phyloP scores from a whole-genome alignment of 1,284 basidiomycete species.

The Cryptococcus maquisensis region DNA sequence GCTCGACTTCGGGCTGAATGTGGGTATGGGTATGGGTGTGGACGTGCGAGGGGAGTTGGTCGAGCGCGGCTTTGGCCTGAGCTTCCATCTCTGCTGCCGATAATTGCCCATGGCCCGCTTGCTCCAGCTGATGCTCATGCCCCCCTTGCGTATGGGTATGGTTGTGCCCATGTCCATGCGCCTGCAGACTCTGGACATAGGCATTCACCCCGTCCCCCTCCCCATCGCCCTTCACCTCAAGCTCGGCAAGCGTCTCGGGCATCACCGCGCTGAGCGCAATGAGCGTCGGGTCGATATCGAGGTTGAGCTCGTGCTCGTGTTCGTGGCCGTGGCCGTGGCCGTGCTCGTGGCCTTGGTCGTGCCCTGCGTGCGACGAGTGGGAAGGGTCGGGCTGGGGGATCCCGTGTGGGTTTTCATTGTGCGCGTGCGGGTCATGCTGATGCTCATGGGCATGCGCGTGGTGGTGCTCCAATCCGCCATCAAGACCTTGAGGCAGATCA shows the following conservation, averaged over 20 bases:
- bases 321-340: background rate
- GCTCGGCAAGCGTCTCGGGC: constrained; percentile 13
- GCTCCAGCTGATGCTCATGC: background rate
- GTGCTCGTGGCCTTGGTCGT: background rate
- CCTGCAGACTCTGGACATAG: background rate
- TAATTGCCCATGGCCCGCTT: background rate
- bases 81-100: background rate
- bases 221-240: constrained; percentile 7
- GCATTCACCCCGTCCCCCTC: background rate
- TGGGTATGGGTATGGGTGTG: background rate
- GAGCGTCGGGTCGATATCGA: constrained; percentile 28
- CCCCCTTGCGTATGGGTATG: background rate
- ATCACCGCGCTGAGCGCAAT: constrained; percentile 13
- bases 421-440: background rate
- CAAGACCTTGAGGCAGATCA: background rate
- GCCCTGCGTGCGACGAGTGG: background rate
- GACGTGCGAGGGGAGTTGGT: background rate
- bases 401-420: background rate
- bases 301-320: constrained; percentile 4
- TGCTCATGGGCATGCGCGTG: background rate
- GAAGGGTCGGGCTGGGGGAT: background rate
- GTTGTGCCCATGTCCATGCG: background rate
- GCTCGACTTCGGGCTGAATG: background rate
- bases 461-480: background rate
- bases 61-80: background rate